These are phyloP conservation scores for Vanrija sp. DNA, from an alignment of 1,284 basidiomycete species.

Conservation along the genomic window DNA sequence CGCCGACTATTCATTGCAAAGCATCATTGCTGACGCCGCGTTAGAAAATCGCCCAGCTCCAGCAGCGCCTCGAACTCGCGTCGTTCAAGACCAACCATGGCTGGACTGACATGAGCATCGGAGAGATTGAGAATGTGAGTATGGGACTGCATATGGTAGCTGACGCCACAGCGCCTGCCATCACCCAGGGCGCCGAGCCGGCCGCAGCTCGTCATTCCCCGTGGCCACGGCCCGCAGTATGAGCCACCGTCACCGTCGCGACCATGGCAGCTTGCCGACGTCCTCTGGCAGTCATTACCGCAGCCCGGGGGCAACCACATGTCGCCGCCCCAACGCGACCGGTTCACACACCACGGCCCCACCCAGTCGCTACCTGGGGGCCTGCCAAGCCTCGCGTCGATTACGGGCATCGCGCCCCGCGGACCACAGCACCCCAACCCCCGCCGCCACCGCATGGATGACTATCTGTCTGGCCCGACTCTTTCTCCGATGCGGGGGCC, in stretches of 20 bases:
- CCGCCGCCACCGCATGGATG: slow-evolving; percentile 14
- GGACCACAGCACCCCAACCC: not conserved
- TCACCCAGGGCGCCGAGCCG: slow-evolving; percentile 9
- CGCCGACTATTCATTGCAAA: too few relatives aligned
- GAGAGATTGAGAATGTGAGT: slow-evolving; percentile 43
- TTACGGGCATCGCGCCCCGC: slow-evolving; percentile 2
- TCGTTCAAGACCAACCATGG: slow-evolving; percentile 44
- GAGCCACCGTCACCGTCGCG: slow-evolving; percentile 43
- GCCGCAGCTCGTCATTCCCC: slow-evolving; percentile 13
- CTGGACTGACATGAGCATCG: slow-evolving; percentile 43
- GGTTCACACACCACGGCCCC: slow-evolving; percentile 6
- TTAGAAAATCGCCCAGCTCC: slow-evolving; percentile 42
- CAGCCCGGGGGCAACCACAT: slow-evolving; percentile 27
- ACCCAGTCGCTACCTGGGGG: slow-evolving; percentile 17
- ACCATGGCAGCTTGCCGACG: slow-evolving; percentile 44
- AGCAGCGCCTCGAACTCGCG: slow-evolving; percentile 45
- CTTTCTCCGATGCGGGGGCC: slow-evolving; percentile 6
- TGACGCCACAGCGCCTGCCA: slow-evolving; percentile 14
- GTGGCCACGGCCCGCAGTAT: slow-evolving; percentile 24
- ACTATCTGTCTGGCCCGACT: slow-evolving; percentile 11
- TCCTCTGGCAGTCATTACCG: slow-evolving; percentile 43
- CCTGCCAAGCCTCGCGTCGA: slow-evolving; percentile 6
- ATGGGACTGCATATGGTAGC: not conserved
- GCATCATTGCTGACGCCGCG: not conserved
- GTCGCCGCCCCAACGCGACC: not conserved